A percentile compares a stretch with the other conserved stretches of the same genome.
Conservation (phyloP, 2,329 filamentous ascomycete species). For the Microsporum ferrugineum region DNA sequence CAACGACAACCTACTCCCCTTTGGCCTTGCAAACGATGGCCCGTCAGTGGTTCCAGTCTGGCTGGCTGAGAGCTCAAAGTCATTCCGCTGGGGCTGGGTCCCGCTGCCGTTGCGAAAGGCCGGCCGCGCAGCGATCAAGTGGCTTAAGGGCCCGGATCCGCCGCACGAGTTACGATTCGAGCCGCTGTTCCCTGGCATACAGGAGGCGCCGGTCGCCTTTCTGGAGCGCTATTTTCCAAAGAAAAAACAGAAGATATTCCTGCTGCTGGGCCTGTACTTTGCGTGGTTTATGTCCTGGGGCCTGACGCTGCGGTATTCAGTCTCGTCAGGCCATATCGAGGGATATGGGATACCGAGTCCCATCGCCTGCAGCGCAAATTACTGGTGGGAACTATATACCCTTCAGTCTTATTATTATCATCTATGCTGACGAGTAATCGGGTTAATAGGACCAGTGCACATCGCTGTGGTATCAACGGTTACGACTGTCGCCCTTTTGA, state of each 20-base stretch:
- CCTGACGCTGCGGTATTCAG: conserved; percentile 35
- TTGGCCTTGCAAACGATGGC: conserved; percentile 5
- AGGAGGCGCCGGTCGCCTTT: conserved; percentile 36
- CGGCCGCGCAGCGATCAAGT: conserved; percentile 32
- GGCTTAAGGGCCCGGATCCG: conserved; percentile 39
- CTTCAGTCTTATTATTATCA: background rate
- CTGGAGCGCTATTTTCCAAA: conserved; percentile 37
- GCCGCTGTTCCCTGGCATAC: conserved; percentile 37
- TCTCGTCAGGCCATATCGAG: conserved; percentile 37
- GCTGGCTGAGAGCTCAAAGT: conserved; percentile 38
- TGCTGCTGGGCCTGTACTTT: conserved; percentile 35
- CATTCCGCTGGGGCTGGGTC: conserved; percentile 39
- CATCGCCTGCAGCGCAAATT: conserved; percentile 36
- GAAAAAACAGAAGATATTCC: conserved; percentile 33
- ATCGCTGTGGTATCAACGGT: conserved; percentile 44
- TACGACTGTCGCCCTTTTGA: conserved; percentile 46
- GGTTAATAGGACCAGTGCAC: conserved; percentile 28
- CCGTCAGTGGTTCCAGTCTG: conserved; percentile 34
- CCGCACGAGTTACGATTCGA: conserved; percentile 36
- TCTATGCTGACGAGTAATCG: background rate
- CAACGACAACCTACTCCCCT: conserved; percentile 22
- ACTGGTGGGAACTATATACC: conserved; percentile 29
- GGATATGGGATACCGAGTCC: conserved; percentile 37
- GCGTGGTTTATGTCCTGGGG: conserved; percentile 40
- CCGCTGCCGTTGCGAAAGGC: conserved; percentile 36